Conservation (phyloP, 352 stramenopile genomes). For the Peronosclerospora sorghi region DNA sequence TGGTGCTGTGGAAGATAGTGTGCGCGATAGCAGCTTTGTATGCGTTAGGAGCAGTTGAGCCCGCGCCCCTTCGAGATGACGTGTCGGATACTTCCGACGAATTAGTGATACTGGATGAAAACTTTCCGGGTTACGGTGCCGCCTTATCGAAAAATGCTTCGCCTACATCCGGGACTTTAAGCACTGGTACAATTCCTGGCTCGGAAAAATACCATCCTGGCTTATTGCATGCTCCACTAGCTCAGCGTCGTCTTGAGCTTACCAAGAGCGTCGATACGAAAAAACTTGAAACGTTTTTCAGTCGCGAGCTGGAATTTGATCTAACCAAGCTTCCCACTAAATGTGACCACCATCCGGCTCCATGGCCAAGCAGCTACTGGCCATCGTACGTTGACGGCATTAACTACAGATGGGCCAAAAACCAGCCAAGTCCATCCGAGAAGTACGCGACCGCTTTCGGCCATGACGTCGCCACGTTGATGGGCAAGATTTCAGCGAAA, state of each 20-base stretch:
- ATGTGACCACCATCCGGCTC: constrained; percentile 28
- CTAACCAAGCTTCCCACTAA: constrained; percentile 41
- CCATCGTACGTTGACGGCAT: constrained; percentile 49
- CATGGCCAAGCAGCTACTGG: constrained; percentile 68
- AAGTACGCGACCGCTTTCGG: constrained; percentile 45
- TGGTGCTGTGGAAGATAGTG: constrained; percentile 23
- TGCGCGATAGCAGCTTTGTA: constrained; percentile 14
- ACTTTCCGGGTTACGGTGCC: constrained; percentile 22
- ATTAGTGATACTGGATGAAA: constrained; percentile 19
- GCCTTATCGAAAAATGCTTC: not conserved
- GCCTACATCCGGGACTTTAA: constrained; percentile 17
- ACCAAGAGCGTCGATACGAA: constrained; percentile 31
- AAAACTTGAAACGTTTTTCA: constrained; percentile 42
- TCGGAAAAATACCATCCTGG: constrained; percentile 7
- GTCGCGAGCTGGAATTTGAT: constrained; percentile 31
- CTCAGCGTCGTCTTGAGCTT: constrained; percentile 23
- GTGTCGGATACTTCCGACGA: constrained; percentile 12
- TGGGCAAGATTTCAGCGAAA: constrained; percentile 34
- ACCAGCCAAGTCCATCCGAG: constrained; percentile 27
- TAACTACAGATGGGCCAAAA: constrained; percentile 39
- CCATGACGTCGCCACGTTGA: constrained; percentile 25
- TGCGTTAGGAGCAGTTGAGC: constrained; percentile 5
- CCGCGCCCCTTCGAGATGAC: constrained; percentile 17
- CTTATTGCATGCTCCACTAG: not conserved
- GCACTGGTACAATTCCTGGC: not conserved